A percentile compares a stretch with the other conserved stretches of the same genome.
These are phyloP conservation scores for Suaeda aralocaspica DNA, from an alignment of 148 eudicot genomes.

Conservation along the genomic window DNA sequence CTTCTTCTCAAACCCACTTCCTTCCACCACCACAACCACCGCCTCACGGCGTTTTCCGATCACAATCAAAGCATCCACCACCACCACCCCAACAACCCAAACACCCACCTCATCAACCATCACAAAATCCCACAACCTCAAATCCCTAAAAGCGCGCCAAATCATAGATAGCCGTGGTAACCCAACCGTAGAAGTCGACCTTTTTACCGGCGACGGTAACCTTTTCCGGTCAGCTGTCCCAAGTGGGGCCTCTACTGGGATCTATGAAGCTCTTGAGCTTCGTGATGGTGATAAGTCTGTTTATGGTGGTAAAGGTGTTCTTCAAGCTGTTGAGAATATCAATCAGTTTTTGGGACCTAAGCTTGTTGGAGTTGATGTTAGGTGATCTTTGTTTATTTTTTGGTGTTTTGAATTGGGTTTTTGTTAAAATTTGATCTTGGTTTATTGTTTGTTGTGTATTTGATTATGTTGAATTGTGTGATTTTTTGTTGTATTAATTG, in stretches of 20 bases:
- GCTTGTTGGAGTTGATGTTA: conserved; percentile 74
- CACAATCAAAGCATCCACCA: conserved; percentile 35
- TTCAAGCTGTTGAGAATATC: conserved; percentile 72
- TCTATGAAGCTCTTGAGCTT: conserved; percentile 93
- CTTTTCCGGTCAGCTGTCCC: conserved; percentile 90
- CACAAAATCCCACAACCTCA: conserved; percentile 40
- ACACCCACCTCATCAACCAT: conserved; percentile 18
- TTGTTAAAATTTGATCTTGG: neutral
- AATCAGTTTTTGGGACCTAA: conserved; percentile 72
- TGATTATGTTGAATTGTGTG: no score
- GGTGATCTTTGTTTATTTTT: conserved; percentile 27
- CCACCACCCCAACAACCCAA: conserved; percentile 30
- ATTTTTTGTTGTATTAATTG: no score
- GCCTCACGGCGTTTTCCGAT: conserved; percentile 26
- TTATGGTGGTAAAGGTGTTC: conserved; percentile 88
- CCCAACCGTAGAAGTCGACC: conserved; percentile 97
- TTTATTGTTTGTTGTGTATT: neutral
- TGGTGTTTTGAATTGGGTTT: neutral
- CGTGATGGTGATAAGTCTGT: conserved; percentile 82
- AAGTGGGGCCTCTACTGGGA: conserved; percentile 95
- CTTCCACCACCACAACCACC: conserved; percentile 30
- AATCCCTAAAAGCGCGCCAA: conserved; percentile 85
- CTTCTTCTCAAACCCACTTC: conserved; percentile 50
- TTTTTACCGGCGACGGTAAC: conserved; percentile 47
- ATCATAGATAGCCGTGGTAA: conserved; percentile 93